Percentiles rank a stretch among this genome's conserved stretches.
phyloP scores from a whole-genome alignment of 2,329 filamentous ascomycete genomes.

The Colletotrichum spaethianum region DNA sequence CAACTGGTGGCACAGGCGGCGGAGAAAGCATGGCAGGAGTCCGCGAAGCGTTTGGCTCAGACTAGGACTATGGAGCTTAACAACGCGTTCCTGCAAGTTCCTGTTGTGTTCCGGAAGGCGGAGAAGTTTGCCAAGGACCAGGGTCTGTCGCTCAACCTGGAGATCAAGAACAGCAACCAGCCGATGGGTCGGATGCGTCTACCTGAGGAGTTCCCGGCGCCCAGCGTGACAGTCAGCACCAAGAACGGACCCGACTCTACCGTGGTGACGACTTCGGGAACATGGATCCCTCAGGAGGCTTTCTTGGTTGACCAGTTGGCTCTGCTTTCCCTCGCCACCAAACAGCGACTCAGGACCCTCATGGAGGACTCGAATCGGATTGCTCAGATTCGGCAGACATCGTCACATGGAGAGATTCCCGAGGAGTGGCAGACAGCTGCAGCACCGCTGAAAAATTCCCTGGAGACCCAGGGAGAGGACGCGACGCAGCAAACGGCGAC shows the following conservation, averaged over 20 bases:
- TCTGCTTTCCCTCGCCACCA: slow-evolving; percentile 85
- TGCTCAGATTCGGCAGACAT: slow-evolving; percentile 79
- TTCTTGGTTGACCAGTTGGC: slow-evolving; percentile 86
- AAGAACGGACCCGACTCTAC: slow-evolving; percentile 74
- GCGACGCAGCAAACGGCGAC: slow-evolving; percentile 45
- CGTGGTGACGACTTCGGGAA: slow-evolving; percentile 74
- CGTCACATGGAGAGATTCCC: slow-evolving; percentile 85
- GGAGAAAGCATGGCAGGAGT: slow-evolving; percentile 76
- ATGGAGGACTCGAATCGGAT: slow-evolving; percentile 83
- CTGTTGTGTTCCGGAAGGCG: slow-evolving; percentile 70
- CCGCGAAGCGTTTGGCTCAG: slow-evolving; percentile 72
- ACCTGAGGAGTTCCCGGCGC: slow-evolving; percentile 64
- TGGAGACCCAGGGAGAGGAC: slow-evolving; percentile 38
- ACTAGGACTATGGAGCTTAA: slow-evolving; percentile 78
- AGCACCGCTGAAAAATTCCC: slow-evolving; percentile 59
- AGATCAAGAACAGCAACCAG: slow-evolving; percentile 63
- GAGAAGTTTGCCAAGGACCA: slow-evolving; percentile 72
- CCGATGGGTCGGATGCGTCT: slow-evolving; percentile 64
- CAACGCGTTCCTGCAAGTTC: slow-evolving; percentile 80
- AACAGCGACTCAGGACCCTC: slow-evolving; percentile 82
- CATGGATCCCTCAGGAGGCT: slow-evolving; percentile 82
- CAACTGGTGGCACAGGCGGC: slow-evolving; percentile 77
- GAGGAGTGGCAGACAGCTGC: slow-evolving; percentile 83
- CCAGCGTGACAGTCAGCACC: slow-evolving; percentile 67
- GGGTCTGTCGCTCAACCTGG: slow-evolving; percentile 69